A percentile compares a stretch with the other conserved stretches of the same genome.
phyloP scores from a whole-genome alignment of 805 yeast species.

The Torulaspora indica region DNA sequence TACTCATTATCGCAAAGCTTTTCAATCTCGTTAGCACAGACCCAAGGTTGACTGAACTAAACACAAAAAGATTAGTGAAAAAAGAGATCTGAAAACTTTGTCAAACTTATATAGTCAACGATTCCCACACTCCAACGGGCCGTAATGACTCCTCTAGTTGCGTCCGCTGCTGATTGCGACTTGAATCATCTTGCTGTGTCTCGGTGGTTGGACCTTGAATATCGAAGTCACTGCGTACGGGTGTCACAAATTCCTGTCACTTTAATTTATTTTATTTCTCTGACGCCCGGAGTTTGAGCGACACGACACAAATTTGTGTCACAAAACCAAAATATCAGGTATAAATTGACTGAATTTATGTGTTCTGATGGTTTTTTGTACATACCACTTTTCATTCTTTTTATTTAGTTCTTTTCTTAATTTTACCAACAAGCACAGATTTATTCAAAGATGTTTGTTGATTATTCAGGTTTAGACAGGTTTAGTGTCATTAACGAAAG shows the following conservation, averaged over 20 bases:
- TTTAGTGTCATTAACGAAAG: conserved; percentile 17
- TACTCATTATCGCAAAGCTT: conserved; percentile 12
- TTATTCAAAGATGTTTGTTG: conserved; percentile 18
- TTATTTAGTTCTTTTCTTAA: neutral
- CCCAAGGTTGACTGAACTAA: neutral
- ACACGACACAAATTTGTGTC: neutral
- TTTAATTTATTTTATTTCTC: too few species aligned
- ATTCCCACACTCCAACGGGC: neutral
- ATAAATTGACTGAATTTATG: neutral
- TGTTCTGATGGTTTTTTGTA: neutral
- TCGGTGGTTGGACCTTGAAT: neutral
- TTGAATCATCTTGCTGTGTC: neutral
- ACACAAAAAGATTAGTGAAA: neutral
- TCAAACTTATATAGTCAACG: neutral
- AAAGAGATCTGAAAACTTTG: neutral
- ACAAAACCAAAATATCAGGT: neutral
- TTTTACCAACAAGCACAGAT: neutral
- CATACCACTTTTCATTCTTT: too few species aligned
- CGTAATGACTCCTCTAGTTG: neutral
- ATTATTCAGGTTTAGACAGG: conserved; percentile 24
- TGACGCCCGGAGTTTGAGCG: neutral
- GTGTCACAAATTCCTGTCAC: neutral
- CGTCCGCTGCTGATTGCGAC: neutral
- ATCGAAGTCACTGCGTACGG: neutral
- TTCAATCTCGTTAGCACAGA: neutral